A percentile compares a stretch with the other conserved stretches of the same genome.
Conservation (phyloP, 768 basidiomycete genomes). For the Paxillus involutus region DNA sequence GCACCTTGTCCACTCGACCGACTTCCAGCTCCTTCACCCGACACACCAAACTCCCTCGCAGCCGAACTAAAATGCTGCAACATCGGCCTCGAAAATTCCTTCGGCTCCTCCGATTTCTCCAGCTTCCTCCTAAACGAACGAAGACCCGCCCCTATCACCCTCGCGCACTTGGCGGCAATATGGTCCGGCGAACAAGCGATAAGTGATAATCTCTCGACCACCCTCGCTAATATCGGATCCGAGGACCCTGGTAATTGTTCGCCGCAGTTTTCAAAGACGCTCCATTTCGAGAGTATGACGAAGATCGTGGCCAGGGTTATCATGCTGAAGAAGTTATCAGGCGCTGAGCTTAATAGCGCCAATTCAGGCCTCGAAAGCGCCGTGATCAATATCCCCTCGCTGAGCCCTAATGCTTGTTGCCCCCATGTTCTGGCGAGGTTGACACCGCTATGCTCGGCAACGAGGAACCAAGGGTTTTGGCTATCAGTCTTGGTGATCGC, state of each 20-base stretch:
- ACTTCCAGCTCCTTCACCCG: background rate
- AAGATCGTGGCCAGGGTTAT: conserved; percentile 44
- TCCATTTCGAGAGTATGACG: conserved; percentile 44
- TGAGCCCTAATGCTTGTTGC: conserved; percentile 35
- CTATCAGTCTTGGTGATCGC: conserved; percentile 15
- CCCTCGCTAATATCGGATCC: conserved; percentile 35
- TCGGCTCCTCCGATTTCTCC: conserved; percentile 21
- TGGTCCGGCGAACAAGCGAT: conserved; percentile 41
- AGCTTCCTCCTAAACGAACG: conserved; percentile 29
- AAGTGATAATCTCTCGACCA: conserved; percentile 33
- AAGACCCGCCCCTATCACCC: conserved; percentile 36
- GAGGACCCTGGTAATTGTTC: conserved; percentile 38
- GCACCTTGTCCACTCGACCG: conserved; percentile 16
- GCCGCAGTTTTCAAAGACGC: conserved; percentile 33
- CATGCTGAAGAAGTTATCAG: conserved; percentile 42
- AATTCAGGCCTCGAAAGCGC: conserved; percentile 35
- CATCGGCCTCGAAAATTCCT: conserved; percentile 18
- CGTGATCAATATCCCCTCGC: conserved; percentile 38
- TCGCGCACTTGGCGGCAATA: conserved; percentile 41
- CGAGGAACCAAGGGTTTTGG: conserved; percentile 31
- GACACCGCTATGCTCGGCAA: conserved; percentile 32
- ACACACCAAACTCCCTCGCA: conserved; percentile 15
- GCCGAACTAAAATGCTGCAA: conserved; percentile 20
- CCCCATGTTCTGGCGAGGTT: conserved; percentile 37
- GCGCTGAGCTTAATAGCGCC: conserved; percentile 38